Percentiles rank a stretch among this genome's conserved stretches.
Evolutionary conservation across 768 basidiomycete species (phyloP).

Genomic region (Termitomyces sp.): DNA sequence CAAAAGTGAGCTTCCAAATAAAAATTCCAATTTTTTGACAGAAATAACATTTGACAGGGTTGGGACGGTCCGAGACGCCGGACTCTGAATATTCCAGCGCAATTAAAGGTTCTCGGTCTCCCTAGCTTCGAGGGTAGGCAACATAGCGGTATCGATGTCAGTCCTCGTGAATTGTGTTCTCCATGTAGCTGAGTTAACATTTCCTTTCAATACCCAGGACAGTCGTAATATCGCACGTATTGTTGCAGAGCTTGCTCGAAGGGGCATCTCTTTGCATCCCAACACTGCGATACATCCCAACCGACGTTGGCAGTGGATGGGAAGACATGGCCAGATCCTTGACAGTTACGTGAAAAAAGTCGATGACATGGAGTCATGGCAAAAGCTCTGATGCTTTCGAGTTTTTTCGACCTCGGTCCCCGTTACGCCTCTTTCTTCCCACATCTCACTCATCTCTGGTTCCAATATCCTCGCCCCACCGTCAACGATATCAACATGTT

Average conservation of each 20-base stretch:
- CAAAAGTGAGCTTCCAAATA: slow-evolving; percentile 13
- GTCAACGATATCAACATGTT: too few relatives aligned
- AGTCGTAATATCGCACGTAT: slow-evolving; percentile 86
- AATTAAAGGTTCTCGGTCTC: slow-evolving; percentile 70
- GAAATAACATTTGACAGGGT: slow-evolving; percentile 16
- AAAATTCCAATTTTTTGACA: slow-evolving; percentile 2
- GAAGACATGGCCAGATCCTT: slow-evolving; percentile 63
- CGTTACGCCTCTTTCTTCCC: not conserved
- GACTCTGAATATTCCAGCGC: slow-evolving; percentile 66
- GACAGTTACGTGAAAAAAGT: slow-evolving; percentile 30
- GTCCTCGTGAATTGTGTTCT: slow-evolving; percentile 27
- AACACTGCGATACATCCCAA: slow-evolving; percentile 68
- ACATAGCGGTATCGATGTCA: slow-evolving; percentile 89
- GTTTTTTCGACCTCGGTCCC: not conserved
- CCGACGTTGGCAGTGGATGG: slow-evolving; percentile 86
- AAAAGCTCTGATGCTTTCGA: not conserved
- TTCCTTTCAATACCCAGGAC: slow-evolving; percentile 50
- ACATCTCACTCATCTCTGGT: not conserved
- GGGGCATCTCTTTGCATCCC: slow-evolving; percentile 63
- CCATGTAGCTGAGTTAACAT: slow-evolving; percentile 11
- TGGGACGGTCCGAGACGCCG: slow-evolving; percentile 25
- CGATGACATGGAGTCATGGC: not conserved
- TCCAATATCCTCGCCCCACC: not conserved
- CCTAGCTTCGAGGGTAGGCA: slow-evolving; percentile 76
- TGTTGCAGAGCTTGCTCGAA: slow-evolving; percentile 69